Conservation (phyloP, 2,329 filamentous ascomycete species). For the Fusarium buharicum region DNA sequence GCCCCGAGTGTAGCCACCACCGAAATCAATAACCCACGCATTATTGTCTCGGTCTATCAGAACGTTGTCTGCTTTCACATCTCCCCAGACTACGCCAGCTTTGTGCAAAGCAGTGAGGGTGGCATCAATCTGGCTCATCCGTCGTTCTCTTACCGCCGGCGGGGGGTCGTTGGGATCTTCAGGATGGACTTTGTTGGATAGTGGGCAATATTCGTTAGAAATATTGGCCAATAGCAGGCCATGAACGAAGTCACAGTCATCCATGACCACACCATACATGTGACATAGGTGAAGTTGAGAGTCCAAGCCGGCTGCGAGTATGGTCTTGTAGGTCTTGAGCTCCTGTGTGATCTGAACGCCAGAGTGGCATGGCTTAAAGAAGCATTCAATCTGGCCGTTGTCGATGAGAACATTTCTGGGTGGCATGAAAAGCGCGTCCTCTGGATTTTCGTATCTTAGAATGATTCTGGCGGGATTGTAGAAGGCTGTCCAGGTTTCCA, state of each 20-base stretch:
- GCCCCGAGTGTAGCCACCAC: background rate
- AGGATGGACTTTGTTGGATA: slow-evolving; percentile 4
- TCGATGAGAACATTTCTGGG: slow-evolving; percentile 37
- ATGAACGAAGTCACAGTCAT: slow-evolving; percentile 26
- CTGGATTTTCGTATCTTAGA: slow-evolving; percentile 25
- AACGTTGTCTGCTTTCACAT: background rate
- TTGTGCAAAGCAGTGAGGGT: background rate
- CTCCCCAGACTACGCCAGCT: background rate
- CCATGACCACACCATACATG: slow-evolving; percentile 34
- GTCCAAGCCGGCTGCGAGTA: slow-evolving; percentile 19
- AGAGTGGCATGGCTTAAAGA: slow-evolving; percentile 38
- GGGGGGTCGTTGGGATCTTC: slow-evolving; percentile 14
- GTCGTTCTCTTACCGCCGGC: slow-evolving; percentile 18
- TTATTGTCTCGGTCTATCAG: background rate
- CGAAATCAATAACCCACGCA: slow-evolving; percentile 12
- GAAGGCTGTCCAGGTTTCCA: slow-evolving; percentile 39
- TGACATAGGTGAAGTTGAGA: slow-evolving; percentile 27
- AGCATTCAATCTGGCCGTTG: slow-evolving; percentile 27
- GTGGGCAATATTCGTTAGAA: background rate
- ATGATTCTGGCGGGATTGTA: slow-evolving; percentile 37
- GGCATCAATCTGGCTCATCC: slow-evolving; percentile 21
- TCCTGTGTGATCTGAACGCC: slow-evolving; percentile 23
- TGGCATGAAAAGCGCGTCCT: slow-evolving; percentile 38
- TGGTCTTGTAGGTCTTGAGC: slow-evolving; percentile 26
- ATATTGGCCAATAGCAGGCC: slow-evolving; percentile 30